phyloP scores from a whole-genome alignment of 257 asterid genomes.

The Catharanthus roseus region DNA sequence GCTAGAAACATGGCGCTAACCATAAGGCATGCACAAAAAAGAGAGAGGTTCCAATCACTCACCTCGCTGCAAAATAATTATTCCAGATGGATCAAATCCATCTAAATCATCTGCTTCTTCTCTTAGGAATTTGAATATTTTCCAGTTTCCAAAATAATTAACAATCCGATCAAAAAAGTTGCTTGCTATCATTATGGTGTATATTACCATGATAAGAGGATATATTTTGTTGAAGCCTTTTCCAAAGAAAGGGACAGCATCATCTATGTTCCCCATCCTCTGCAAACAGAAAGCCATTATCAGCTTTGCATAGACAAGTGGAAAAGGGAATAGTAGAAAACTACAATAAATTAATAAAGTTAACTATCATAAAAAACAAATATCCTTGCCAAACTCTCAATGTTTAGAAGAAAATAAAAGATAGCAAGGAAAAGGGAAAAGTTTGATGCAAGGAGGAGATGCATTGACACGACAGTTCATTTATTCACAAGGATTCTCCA shows the following conservation, averaged over 20 bases:
- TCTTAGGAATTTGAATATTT: slow-evolving; percentile 45
- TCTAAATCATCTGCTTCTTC: slow-evolving; percentile 62
- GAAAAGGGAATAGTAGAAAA: neutral
- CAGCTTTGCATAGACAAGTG: neutral
- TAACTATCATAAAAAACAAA: neutral
- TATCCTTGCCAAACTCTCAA: neutral
- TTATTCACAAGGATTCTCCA: neutral
- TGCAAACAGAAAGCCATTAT: slow-evolving; percentile 26
- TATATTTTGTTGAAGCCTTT: slow-evolving; percentile 68
- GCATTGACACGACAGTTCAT: no score
- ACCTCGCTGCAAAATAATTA: slow-evolving; percentile 67
- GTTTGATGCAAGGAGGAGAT: neutral
- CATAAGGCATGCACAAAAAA: neutral
- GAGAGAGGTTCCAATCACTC: slow-evolving; percentile 1
- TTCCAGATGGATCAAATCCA: slow-evolving; percentile 65
- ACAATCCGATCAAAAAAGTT: slow-evolving; percentile 57
- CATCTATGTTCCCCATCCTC: slow-evolving; percentile 89
- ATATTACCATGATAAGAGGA: slow-evolving; percentile 75
- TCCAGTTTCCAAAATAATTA: slow-evolving; percentile 63
- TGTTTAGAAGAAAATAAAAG: neutral
- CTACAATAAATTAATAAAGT: neutral
- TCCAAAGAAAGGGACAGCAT: slow-evolving; percentile 83
- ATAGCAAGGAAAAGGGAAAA: neutral
- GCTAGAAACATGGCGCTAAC: neutral
- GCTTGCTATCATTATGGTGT: slow-evolving; percentile 56